A percentile compares a stretch with the other conserved stretches of the same genome.
Conservation (phyloP, 2,329 filamentous ascomycete species). For the Botrytis deweyae region DNA sequence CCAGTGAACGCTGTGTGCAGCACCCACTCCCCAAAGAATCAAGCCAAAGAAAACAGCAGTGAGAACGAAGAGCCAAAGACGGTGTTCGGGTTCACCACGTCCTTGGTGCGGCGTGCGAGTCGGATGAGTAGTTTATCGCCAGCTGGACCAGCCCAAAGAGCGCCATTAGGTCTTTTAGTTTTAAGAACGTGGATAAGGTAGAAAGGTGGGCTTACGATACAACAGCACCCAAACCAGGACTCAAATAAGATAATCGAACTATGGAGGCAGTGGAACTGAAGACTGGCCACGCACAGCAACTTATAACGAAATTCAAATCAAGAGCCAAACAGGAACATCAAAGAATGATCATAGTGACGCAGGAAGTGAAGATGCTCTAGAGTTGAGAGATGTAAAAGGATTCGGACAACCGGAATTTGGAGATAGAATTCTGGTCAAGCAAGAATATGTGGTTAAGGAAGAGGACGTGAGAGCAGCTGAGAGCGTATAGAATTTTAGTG, state of each 20-base stretch:
- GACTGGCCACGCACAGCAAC: neutral
- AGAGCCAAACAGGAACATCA: neutral
- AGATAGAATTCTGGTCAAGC: neutral
- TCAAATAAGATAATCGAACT: too few species aligned
- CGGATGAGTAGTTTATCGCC: too few species aligned
- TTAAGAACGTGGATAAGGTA: accelerated
- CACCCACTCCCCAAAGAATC: too few species aligned
- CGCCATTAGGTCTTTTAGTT: too few species aligned
- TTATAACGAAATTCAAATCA: neutral
- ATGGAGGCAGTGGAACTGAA: neutral
- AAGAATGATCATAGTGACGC: neutral
- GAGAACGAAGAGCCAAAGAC: too few species aligned
- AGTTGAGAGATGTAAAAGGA: neutral
- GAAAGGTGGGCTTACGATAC: too few species aligned
- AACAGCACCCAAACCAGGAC: too few species aligned
- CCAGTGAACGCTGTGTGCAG: too few species aligned
- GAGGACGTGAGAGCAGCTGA: neutral
- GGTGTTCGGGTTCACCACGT: too few species aligned
- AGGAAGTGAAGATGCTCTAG: neutral
- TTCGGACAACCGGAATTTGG: neutral
- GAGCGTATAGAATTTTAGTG: neutral
- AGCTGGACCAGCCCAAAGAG: too few species aligned
- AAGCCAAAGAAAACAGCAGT: too few species aligned
- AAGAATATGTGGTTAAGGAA: neutral
- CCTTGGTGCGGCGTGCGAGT: too few species aligned